These are phyloP conservation scores for Citeromyces matritensis DNA, from an alignment of 805 yeast species.

Conservation along the genomic window DNA sequence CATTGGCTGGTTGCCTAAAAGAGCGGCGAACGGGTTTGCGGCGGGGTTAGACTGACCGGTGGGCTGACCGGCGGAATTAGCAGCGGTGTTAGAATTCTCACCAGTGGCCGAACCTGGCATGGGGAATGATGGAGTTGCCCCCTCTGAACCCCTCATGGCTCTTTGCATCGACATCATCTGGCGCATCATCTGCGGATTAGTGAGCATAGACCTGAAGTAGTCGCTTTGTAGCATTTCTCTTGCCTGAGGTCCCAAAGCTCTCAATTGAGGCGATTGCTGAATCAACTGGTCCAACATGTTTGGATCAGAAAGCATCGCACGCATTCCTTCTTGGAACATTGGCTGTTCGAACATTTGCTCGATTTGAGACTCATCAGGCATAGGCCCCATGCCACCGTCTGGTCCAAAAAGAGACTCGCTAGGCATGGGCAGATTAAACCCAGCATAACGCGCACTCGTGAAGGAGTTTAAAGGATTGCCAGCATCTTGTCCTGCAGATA, in stretches of 20 bases:
- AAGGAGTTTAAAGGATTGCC: constrained; percentile 84
- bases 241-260: constrained; percentile 81
- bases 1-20: constrained; percentile 21
- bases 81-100: constrained; percentile 7
- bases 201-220: constrained; percentile 59
- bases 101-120: constrained; percentile 28
- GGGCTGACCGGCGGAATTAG: constrained; percentile 7
- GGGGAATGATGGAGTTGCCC: constrained; percentile 22
- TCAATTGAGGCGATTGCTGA: constrained; percentile 69
- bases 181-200: constrained; percentile 78
- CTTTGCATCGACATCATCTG: constrained; percentile 67
- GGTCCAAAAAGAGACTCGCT: constrained; percentile 83
- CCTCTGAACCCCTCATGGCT: constrained; percentile 21
- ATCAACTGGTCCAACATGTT: constrained; percentile 77
- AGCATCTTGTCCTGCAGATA: constrained; percentile 80
- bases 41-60: constrained; percentile 1
- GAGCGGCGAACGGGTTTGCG: constrained; percentile 34
- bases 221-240: constrained; percentile 79
- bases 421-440: constrained; percentile 71
- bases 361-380: constrained; percentile 68
- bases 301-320: constrained; percentile 72
- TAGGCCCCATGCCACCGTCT: constrained; percentile 78
- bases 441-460: constrained; percentile 94
- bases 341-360: constrained; percentile 70
- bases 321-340: constrained; percentile 66